Base-by-base conservation (phyloP, 805 yeast species). In the Sungouiozyma ichnusensis region DNA sequence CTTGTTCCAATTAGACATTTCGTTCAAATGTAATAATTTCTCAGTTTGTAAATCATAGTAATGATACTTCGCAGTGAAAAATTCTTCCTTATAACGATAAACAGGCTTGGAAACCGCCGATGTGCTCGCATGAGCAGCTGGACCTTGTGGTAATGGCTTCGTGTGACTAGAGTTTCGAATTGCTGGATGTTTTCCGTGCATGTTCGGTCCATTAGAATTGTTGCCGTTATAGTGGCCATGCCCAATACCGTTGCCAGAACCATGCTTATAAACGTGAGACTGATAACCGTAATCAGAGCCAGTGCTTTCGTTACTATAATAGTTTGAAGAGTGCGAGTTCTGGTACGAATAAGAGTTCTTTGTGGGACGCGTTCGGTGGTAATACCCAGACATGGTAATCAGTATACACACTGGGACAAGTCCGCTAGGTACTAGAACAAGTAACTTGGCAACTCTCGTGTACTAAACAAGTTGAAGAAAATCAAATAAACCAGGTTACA, bases 21-120 rank as follows among this genome's bases (percentile, higher is more conserved):
- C 51, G 14, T 48, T 46, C 14, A 33, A 44, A 45, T 61, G 53
- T 13, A 48, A 38, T 20, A 61, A 43, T 24, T 15, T 38, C 35
- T 48, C 47, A n/a, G 41, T 33, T 4, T 46, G 33, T 3, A 57
- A 54, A 42, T 60, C 60, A 38, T 57, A 53, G 42, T 61, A 61
- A 40, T 61, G 64, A 38, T 52, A 57, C 36, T 61, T 58, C 3
- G 50, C 38, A 16, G 35, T 53, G 37, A 53, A 50, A 15, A 38
- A 39, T 20, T 52, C 55, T 31, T 47, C 44, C 33, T 48, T 44
- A 44, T 58, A 59, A 20, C 47, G 47, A 19, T 54, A 16, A 14
- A 29, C 42, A 2, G 60, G 54, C 6, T 14, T n/a, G 1, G 63
- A 62, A 40, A 60, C 48, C n/a, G 35, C 9, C 16, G 16, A 37